Conservation (phyloP, 2,329 filamentous ascomycete genomes). For the Claviceps arundinis region DNA sequence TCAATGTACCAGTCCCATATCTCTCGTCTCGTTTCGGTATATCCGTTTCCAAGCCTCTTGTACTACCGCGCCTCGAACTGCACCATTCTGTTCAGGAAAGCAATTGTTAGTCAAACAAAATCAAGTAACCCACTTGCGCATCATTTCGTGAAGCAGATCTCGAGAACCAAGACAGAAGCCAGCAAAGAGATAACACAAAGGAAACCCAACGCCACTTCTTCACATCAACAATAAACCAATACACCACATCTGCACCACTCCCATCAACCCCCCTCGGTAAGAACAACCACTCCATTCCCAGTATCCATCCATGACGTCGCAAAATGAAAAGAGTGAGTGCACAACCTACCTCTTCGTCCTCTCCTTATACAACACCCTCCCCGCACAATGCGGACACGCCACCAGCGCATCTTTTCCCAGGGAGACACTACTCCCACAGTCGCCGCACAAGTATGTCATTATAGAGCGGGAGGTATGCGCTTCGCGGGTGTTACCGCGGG, state of each 20-base stretch:
- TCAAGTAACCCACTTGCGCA: neutral
- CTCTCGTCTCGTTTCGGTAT: no score
- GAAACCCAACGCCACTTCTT: no score
- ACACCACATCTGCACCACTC: no score
- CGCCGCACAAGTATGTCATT: conserved; percentile 29
- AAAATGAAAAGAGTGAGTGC: neutral
- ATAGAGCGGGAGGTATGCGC: conserved; percentile 24
- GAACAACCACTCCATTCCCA: neutral
- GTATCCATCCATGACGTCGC: neutral
- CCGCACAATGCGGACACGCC: conserved; percentile 54
- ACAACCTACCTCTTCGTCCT: conserved; percentile 76
- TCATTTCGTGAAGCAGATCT: no score
- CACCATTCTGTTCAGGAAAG: conserved; percentile 61
- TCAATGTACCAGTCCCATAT: no score
- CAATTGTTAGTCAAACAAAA: neutral
- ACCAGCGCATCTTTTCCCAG: conserved; percentile 36
- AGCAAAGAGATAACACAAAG: no score
- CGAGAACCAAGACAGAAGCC: no score
- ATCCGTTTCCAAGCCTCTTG: no score
- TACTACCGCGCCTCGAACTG: conserved; percentile 84
- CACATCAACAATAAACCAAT: no score
- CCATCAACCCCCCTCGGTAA: no score
- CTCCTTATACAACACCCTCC: conserved; percentile 94
- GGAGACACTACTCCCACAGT: conserved; percentile 28
- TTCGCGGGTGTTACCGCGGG: conserved; percentile 27